These are phyloP conservation scores for Setaria viridis DNA, from an alignment of 202 grass and related monocot genomes.

Conservation along the genomic window DNA sequence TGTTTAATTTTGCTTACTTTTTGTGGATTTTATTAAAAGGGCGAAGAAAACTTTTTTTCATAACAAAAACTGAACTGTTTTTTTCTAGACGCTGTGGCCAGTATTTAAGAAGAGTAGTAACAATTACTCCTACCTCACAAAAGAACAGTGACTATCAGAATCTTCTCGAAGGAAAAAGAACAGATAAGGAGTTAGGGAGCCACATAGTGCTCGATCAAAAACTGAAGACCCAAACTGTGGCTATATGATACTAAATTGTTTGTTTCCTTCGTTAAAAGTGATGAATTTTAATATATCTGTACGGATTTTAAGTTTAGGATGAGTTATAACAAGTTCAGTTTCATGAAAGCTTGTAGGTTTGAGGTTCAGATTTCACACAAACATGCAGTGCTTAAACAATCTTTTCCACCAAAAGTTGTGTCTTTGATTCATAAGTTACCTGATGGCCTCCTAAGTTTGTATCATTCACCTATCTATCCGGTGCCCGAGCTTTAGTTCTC, in stretches of 20 bases:
- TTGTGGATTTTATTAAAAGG: not conserved
- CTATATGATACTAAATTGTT: not conserved
- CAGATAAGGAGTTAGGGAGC: not conserved
- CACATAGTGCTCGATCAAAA: not conserved
- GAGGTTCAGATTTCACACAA: not conserved
- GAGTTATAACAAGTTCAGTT: not conserved
- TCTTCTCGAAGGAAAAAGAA: not conserved
- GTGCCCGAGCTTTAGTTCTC: not conserved
- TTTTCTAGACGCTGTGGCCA: not conserved
- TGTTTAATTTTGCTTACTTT: not conserved
- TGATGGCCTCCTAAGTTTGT: not conserved
- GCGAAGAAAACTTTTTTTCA: not conserved
- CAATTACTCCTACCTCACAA: not conserved
- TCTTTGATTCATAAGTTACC: not conserved
- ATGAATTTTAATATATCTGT: not conserved
- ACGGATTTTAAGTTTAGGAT: not conserved
- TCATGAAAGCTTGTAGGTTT: not conserved
- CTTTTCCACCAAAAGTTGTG: not conserved
- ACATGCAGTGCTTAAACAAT: not conserved
- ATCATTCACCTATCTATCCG: not conserved
- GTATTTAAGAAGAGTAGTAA: not conserved
- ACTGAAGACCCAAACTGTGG: not conserved
- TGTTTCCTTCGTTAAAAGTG: not conserved
- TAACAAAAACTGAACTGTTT: not conserved
- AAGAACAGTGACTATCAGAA: not conserved